phyloP scores from a whole-genome alignment of 495 filamentous ascomycete genomes.

The Lichina pygmaea region DNA sequence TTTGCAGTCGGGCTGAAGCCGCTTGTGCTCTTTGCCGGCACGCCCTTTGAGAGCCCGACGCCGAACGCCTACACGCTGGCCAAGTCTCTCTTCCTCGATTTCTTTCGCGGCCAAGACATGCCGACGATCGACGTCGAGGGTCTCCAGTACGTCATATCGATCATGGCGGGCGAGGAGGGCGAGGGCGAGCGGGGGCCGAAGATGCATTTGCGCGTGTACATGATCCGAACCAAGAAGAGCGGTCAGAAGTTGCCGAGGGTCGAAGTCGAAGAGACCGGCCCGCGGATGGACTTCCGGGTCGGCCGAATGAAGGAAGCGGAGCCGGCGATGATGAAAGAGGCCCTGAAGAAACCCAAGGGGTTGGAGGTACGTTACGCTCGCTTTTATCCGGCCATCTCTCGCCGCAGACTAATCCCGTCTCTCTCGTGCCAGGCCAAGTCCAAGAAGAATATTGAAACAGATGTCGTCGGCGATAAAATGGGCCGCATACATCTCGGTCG shows the following conservation, averaged over 20 bases:
- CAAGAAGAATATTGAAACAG: constrained; percentile 89
- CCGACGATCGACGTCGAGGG: constrained; percentile 79
- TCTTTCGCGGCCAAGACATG: constrained; percentile 57
- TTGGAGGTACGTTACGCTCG: constrained; percentile 22
- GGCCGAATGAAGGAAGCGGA: constrained; percentile 60
- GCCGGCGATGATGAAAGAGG: constrained; percentile 56
- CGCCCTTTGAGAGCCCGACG: constrained; percentile 51
- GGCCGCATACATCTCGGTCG: constrained; percentile 78
- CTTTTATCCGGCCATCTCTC: neutral
- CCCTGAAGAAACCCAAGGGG: constrained; percentile 57
- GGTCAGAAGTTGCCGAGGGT: constrained; percentile 71
- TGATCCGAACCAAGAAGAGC: constrained; percentile 58
- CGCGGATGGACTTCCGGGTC: constrained; percentile 77
- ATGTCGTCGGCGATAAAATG: constrained; percentile 83
- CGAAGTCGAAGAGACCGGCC: constrained; percentile 86
- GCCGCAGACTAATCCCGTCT: neutral
- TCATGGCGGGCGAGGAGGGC: constrained; percentile 43
- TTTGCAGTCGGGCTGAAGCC: constrained; percentile 64
- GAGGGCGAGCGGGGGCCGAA: constrained; percentile 32
- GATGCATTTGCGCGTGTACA: constrained; percentile 63
- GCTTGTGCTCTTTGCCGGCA: constrained; percentile 66
- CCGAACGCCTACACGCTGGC: constrained; percentile 49
- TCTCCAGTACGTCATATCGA: constrained; percentile 60
- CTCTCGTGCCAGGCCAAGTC: constrained; percentile 19
- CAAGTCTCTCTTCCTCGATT: constrained; percentile 69